Evolutionary conservation across 1,139 yeast genomes (phyloP), one percentile per base, ranked within the genome.

Genomic region (Debaryomyces psychrophilus): DNA sequence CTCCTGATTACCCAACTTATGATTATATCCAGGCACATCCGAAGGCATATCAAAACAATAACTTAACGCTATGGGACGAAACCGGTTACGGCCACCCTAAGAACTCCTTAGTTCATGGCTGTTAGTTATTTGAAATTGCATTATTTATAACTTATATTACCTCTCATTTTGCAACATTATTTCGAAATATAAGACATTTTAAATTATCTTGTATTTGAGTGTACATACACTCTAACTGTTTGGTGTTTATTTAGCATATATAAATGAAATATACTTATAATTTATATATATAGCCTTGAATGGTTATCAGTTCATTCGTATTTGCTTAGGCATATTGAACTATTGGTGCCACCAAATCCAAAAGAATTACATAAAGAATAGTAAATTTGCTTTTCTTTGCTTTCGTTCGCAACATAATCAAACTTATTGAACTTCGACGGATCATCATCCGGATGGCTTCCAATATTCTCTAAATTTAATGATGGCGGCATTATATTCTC

Each of bases 301-400:
- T 20, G 11, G 27, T n/a, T 15, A 31, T 5, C 6, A 9, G 9
- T n/a, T n/a, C 23, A 31, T 12, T 37, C 20, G 39, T 48, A 61
- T 43, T 56, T 59, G 22, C 54, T 57, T 41, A 65, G 61, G n/a
- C 65, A 50, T 5, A 65, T 47, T 17, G 95, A 79, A 11, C 95
- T 86, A 65, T 95, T 95, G 6, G 95, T 90, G 11, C 99, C 99
- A 7, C 99, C 99, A 69, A 95, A 93, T 0, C 99, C 99, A 70
- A 95, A 93, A 54, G 97, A 89, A 61, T 95, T 95, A 46, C 90
- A 82, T 56, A 95, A 54, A 0, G 93, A 97, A 54, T 79, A 76
- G 6, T 76, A 59, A 8, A 88, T 61, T 3, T 62, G 57, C 31
- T 65, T 69, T 14, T 63, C 47, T 49, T 69, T 73, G 4, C 85